Evolutionary conservation across 805 yeast species (phyloP), one percentile per base, ranked within the genome.

Genomic region (Wickerhamomyces sydowiorum): DNA sequence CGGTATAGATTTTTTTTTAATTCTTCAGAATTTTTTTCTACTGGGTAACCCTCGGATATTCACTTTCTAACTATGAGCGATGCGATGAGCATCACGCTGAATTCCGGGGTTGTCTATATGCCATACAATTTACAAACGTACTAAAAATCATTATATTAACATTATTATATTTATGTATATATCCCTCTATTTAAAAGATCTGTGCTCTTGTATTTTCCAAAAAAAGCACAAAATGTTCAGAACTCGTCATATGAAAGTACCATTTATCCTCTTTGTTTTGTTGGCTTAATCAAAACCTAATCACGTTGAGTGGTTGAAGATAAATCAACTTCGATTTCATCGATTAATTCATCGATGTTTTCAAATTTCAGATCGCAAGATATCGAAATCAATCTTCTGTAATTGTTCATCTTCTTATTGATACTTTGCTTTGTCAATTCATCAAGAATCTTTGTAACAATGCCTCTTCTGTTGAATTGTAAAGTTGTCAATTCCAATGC

Each of bases 361-460:
- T 86, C 95, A 18, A 81, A 72, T 38, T 80, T 77, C 41, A 88
- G 71, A 2, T 87, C 95, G 58, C 95, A 85, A 37, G 87, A 76
- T 37, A 80, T 66, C 20, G 91, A 76, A 34, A 93, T 81, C 46
- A 91, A 69, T 54, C 80, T 79, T 48, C 95, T 73, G 66, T 91
- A 84, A 58, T 87, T 88, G 53, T 78, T 75, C 77, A 86, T 82
- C 59, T 80, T 83, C 24, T 66, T 38, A 60, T 70, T 75, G 31
- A 73, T 60, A 27, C 67, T 72, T 18, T 63, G 60, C 14, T 69
- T 69, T 0, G 73, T 66, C 31, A 72, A 61, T 22, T 75, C 72
- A 52, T 72, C 68, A 8, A 81, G 73, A 14, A 86, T 73, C 39
- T 71, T 69, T 41, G 70, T 66, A 15, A 77, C 63, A 37, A 67